Base-by-base conservation (phyloP, 805 yeast genomes). In the Candida coquimbonensis region DNA sequence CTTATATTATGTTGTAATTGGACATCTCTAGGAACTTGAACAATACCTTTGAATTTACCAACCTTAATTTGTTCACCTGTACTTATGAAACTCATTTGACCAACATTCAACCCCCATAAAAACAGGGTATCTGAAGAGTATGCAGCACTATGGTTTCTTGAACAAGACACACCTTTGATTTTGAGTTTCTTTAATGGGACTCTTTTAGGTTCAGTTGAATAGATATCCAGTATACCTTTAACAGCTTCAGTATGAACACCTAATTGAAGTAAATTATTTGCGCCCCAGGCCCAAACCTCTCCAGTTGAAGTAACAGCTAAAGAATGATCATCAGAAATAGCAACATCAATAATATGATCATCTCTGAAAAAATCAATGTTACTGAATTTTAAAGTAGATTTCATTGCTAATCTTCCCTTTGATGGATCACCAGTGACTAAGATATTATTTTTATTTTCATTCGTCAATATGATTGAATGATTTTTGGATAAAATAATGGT, bases 51-150 rank as follows among this genome's bases (percentile, higher is more conserved):
- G 19, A 41, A 36, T 39, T 50, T 51, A 9, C 68, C 58, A 50
- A 63, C 57, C 50, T 53, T 60, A 51, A 52, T 59, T 50, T 53
- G 52, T 14, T 62, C 63, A 11, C 65, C 60, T 2, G 64, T 47
- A 16, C 65, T 47, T 7, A 67, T 54, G 42, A 75, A 67, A 3
- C 91, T 91, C 81, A 87, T 78, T 60, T 87, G 96, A 0, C 96
- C 96, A 33, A 78, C 65, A 57, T 87, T 85, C 34, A 82, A 64
- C 3, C 96, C 96, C 95, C 96, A 87, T 35, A 78, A 62, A 49
- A 66, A 75, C n/a, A 56, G 48, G 9, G 74, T 75, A 38, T 66
- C 59, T 7, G 65, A 67, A 0, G 80, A 66, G 49, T 70, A 82
- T 0, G 77, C 85, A 17, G 81, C 71, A 5, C 91, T 78, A 59